phyloP scores from a whole-genome alignment of 2,329 filamentous ascomycete species.

The Orbilia blumenaviensis region DNA sequence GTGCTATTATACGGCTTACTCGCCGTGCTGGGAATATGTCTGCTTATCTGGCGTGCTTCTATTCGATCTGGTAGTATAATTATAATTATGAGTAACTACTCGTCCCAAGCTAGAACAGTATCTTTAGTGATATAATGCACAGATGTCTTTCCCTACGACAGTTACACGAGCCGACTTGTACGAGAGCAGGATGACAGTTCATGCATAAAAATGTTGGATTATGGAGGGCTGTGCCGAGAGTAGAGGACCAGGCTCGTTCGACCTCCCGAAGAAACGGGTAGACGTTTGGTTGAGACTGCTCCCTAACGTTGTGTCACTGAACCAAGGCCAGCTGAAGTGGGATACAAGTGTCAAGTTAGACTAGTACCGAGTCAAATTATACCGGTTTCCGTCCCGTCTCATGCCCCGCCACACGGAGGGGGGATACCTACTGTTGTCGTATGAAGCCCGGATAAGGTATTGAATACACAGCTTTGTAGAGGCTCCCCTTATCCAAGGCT shows the following conservation, averaged over 20 bases:
- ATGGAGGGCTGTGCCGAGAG: neutral
- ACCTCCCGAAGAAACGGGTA: neutral
- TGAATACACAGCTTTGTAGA: neutral
- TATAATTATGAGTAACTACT: too few species aligned
- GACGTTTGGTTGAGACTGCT: neutral
- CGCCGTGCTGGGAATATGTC: neutral
- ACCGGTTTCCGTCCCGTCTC: neutral
- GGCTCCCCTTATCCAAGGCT: neutral
- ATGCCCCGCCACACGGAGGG: slow-evolving; percentile 25
- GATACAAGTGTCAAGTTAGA: neutral
- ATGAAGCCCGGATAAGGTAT: slow-evolving; percentile 2
- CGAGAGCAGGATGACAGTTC: neutral
- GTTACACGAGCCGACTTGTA: slow-evolving; percentile 33
- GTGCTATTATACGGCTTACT: slow-evolving; percentile 14
- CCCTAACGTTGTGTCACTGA: neutral
- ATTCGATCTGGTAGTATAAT: slow-evolving; percentile 16
- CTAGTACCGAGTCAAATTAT: neutral
- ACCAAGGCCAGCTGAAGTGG: neutral
- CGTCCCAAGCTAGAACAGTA: too few species aligned
- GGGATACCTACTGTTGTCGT: neutral
- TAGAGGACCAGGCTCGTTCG: neutral
- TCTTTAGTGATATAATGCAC: neutral
- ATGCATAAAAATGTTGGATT: neutral
- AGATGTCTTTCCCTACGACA: slow-evolving; percentile 29
- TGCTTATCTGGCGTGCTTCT: slow-evolving; percentile 15